A percentile compares a stretch with the other conserved stretches of the same genome.
Evolutionary conservation across 805 yeast genomes (phyloP).

Genomic region (Lipomyces oligophaga): DNA sequence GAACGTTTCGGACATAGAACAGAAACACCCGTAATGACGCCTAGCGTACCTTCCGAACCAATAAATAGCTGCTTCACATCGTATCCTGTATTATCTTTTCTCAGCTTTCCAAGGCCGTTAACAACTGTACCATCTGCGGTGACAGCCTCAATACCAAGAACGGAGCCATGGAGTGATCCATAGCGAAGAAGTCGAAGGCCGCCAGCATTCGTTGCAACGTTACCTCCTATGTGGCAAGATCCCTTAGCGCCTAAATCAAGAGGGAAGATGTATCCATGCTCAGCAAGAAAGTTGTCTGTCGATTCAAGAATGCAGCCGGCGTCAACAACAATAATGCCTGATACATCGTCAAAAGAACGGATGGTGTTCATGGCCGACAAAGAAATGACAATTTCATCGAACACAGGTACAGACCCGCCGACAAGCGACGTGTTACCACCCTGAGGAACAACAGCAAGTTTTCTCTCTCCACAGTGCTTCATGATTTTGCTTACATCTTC

Average conservation of each 20-base stretch:
- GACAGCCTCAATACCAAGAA: conserved; percentile 89
- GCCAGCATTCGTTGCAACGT: conserved; percentile 94
- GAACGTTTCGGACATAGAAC: conserved; percentile 88
- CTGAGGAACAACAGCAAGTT: conserved; percentile 87
- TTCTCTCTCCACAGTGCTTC: conserved; percentile 71
- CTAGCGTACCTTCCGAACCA: conserved; percentile 92
- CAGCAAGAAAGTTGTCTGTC: conserved; percentile 74
- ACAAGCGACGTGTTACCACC: conserved; percentile 97
- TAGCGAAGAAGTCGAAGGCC: conserved; percentile 83
- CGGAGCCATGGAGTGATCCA: conserved; percentile 90
- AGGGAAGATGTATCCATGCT: conserved; percentile 86
- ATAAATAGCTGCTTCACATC: conserved; percentile 89
- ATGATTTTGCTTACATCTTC: conserved; percentile 73
- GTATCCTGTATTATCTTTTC: conserved; percentile 94
- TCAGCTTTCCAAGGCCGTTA: conserved; percentile 73
- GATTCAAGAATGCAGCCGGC: conserved; percentile 85
- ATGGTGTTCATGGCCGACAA: conserved; percentile 68
- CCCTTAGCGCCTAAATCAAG: conserved; percentile 95
- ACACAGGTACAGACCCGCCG: conserved; percentile 84
- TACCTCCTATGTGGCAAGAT: conserved; percentile 93
- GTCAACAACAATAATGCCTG: conserved; percentile 84
- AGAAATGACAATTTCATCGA: conserved; percentile 80
- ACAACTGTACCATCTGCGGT: conserved; percentile 81
- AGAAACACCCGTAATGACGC: conserved; percentile 85
- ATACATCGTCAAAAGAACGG: conserved; percentile 72